Evolutionary conservation across 2,329 filamentous ascomycete genomes (phyloP), one percentile per base, ranked within the genome.

Genomic region (Fusarium hainanense): DNA sequence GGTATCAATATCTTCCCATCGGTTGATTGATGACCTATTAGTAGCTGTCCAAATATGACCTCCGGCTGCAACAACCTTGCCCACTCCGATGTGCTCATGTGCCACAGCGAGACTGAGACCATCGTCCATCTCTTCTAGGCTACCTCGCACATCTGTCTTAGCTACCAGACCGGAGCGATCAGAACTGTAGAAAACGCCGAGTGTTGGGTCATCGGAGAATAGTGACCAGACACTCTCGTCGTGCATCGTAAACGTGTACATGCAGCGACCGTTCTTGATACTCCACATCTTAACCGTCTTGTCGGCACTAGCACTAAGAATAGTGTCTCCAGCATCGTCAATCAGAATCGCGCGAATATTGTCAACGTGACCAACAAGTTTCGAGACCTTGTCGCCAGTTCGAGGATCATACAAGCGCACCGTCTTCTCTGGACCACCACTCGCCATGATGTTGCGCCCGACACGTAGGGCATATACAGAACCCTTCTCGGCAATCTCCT

Each of bases 241-340:
- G 82, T 99, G 96, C 96, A 99, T 99, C 57, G 94, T 98, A 74
- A 99, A 87, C 1, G 96, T 99, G 80, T 98, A 93, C 91, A 98
- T 95, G 85, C 96, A 99, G 73, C 96, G 88, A 58, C 96, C 96
- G 23, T 94, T 95, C 13, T 93, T 96, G 73, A 98, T 90, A 71
- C 94, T 98, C 96, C 96, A 99, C 61, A 98, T 89, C 82, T 99
- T 99, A 83, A 99, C 91, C 0, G 96, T 98, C 81, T 97, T 94
- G 79, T 99, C 96, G 2, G 95, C 95, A 73, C 94, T 97, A 16
- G 93, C 94, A 1, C 95, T 97, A 85, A 99, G 88, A 73, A 99
- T 93, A 42, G 90, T 97, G 77, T 97, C 94, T 41, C 93, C 94
- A 63, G 92, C 90, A 72, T 95, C 90, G 74, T 93, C 97, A 70